A percentile compares a stretch with the other conserved stretches of the same genome.
These are phyloP conservation scores for Ophiognomonia clavigignenti-juglandacearum DNA, from an alignment of 2,329 filamentous ascomycete genomes.

Conservation along the genomic window DNA sequence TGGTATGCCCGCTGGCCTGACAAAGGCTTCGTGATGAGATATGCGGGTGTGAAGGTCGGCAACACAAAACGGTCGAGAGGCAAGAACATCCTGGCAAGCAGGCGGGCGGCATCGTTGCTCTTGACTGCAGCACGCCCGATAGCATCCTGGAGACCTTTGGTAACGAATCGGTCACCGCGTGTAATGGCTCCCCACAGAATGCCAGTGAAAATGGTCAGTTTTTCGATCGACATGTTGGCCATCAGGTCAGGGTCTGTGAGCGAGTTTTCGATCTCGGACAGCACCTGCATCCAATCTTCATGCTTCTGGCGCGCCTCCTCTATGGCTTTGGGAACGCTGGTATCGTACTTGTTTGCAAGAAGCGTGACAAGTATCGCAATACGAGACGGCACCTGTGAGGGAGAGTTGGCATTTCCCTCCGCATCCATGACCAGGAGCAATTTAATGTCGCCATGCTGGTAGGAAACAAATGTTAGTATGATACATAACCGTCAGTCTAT, in stretches of 20 bases:
- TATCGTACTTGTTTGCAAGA: conserved; percentile 14
- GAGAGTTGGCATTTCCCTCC: background rate
- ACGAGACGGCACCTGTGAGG: background rate
- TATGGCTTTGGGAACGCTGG: background rate
- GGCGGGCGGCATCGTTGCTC: conserved; percentile 33
- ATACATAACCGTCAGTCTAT: background rate
- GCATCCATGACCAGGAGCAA: conserved; percentile 1
- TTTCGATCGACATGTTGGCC: conserved; percentile 1
- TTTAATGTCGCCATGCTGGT: background rate
- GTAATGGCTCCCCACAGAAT: conserved; percentile 11
- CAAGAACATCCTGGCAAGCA: conserved; percentile 37
- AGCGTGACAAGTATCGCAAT: conserved; percentile 6
- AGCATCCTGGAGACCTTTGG: conserved; percentile 3
- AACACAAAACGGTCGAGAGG: conserved; percentile 14
- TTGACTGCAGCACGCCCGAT: conserved; percentile 6
- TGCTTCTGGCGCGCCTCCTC: background rate
- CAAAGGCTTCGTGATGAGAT: conserved; percentile 10
- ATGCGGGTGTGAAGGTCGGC: conserved; percentile 1
- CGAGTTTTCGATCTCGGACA: conserved; percentile 3
- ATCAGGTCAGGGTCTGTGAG: conserved; percentile 1
- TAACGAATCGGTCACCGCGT: conserved; percentile 8
- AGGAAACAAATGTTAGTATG: background rate
- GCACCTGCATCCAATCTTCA: background rate
- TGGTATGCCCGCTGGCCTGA: conserved; percentile 47
- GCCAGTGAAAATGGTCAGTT: conserved; percentile 3